Evolutionary conservation across 495 filamentous ascomycete species (phyloP), one percentile per base, ranked within the genome.

Genomic region (Penicillium odoratum): DNA sequence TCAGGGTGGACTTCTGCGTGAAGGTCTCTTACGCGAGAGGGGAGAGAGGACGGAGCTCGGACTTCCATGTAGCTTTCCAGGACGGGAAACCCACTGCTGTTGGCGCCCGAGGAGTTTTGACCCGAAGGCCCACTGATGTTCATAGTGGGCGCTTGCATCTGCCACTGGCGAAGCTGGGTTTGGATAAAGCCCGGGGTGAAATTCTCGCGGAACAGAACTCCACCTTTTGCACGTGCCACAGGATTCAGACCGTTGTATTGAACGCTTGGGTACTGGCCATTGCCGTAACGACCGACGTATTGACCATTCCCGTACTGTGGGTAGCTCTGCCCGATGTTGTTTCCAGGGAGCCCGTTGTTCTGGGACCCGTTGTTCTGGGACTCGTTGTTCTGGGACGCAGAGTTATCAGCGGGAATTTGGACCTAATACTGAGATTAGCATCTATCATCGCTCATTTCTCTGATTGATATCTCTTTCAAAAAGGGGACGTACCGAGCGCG

Each of bases 401-500:
- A 29, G 15, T 29, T 29, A 11, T 48, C 46, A 7, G 46, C 5
- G 7, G 46, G 46, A n/a, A 48, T 48, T 7, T 30, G 13, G 13
- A 48, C 26, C 46, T 48, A n/a, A 16, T 21, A 25, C 7, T 10
- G 25, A 10, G 15, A 9, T 46, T 26, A 46, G 43, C 43, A 26
- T 47, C 10, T 47, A 2, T 47, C 44, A 47, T 26, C 21, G 21
- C 28, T 28, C 42, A 7, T 25, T 3, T 5, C 8, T 25, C 9
- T 7, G 18, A 44, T 7, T 44, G 15, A 44, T 6, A 7, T 44
- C 3, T 44, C 9, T 16, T 0, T 44, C 40, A 46, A 31, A 4
- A 21, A 13, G 15, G 21, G 1, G 28, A 63, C 68, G 55, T 66
- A 74, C 69, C 59, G 58, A 63, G 25, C 66, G 62, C 1, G 68